Percentiles rank a stretch among this genome's conserved stretches.
These are phyloP conservation scores for Alnus rubra DNA, from an alignment of 306 rosid species.

Conservation along the genomic window DNA sequence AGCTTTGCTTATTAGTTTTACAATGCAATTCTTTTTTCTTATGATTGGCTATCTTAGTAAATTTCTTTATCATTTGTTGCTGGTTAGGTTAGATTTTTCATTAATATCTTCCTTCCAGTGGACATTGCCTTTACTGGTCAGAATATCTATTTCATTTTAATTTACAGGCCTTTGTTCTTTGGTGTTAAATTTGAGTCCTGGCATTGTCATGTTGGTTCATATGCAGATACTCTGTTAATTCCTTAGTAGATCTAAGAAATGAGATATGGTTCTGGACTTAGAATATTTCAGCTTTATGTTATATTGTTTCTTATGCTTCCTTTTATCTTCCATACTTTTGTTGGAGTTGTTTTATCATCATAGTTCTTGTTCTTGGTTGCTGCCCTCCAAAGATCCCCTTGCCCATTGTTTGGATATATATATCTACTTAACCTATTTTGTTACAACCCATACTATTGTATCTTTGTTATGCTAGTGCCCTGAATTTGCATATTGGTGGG, in stretches of 20 bases:
- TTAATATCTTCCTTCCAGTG: not conserved
- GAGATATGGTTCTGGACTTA: not conserved
- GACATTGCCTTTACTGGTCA: not conserved
- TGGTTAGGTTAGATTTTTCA: not conserved
- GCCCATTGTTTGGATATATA: not conserved
- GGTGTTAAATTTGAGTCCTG: not conserved
- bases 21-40: constrained; percentile 10
- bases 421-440: not conserved
- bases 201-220: not conserved
- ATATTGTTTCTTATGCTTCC: not conserved
- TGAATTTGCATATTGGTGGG: not conserved
- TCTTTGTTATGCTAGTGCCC: not conserved
- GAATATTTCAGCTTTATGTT: not conserved
- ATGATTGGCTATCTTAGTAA: constrained; percentile 16
- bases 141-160: not conserved
- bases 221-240: not conserved
- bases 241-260: not conserved
- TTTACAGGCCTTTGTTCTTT: not conserved
- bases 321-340: not conserved
- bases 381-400: not conserved
- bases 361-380: not conserved
- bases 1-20: constrained; percentile 18
- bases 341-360: not conserved
- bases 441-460: not conserved
- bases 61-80: constrained; percentile 12